Conservation (phyloP, 495 filamentous ascomycete species). For the Articulospora tetracladia region DNA sequence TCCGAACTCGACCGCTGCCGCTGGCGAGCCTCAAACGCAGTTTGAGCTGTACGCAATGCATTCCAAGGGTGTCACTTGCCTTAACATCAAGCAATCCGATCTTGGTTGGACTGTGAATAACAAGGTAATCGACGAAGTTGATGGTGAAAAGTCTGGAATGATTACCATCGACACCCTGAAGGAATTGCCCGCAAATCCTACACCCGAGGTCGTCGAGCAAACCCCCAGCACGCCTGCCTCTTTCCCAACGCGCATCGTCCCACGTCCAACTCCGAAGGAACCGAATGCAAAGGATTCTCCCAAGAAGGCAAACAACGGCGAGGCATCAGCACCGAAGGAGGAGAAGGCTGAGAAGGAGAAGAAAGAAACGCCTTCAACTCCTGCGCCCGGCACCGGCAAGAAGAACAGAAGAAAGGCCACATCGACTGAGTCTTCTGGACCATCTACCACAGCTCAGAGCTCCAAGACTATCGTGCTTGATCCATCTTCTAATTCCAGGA, state of each 20-base stretch:
- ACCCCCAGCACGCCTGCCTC: slow-evolving; percentile 8
- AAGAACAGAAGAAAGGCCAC: slow-evolving; percentile 24
- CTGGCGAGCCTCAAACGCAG: slow-evolving; percentile 45
- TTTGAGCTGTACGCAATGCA: slow-evolving; percentile 98
- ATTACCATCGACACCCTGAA: slow-evolving; percentile 38
- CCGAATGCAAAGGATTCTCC: slow-evolving; percentile 14
- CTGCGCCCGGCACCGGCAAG: slow-evolving; percentile 19
- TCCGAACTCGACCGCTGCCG: slow-evolving; percentile 48
- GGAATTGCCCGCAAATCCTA: slow-evolving; percentile 32
- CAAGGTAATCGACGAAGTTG: slow-evolving; percentile 70
- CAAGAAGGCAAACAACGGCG: slow-evolving; percentile 18
- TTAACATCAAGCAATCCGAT: slow-evolving; percentile 80
- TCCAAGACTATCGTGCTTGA: slow-evolving; percentile 25
- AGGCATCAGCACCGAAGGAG: slow-evolving; percentile 33
- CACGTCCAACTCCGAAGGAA: slow-evolving; percentile 21
- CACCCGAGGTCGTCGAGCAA: slow-evolving; percentile 26
- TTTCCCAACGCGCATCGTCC: slow-evolving; percentile 10
- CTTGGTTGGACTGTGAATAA: slow-evolving; percentile 85
- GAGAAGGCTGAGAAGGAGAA: slow-evolving; percentile 32
- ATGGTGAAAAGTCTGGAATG: slow-evolving; percentile 64
- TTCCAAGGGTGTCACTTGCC: slow-evolving; percentile 85
- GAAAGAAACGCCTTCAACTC: slow-evolving; percentile 7
- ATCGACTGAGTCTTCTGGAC: slow-evolving; percentile 1
- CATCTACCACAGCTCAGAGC: slow-evolving; percentile 4
- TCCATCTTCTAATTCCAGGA: slow-evolving; percentile 18